phyloP scores from a whole-genome alignment of 192 early-diverging fungal species.

The Backusella tarrabulga region DNA sequence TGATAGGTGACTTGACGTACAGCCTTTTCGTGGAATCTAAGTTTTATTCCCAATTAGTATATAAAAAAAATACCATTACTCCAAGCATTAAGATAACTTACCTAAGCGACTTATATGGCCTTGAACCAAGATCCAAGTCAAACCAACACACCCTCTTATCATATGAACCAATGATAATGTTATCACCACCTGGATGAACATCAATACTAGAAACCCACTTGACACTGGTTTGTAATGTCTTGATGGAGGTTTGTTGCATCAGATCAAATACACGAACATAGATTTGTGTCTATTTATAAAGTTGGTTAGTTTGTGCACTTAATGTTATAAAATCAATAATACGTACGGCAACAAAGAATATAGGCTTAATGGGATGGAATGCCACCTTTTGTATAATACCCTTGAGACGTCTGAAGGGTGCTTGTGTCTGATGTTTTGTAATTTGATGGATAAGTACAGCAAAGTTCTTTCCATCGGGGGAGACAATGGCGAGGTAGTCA shows the following conservation, averaged over 20 bases:
- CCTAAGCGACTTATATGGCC: constrained; percentile 90
- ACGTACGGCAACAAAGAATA: constrained; percentile 86
- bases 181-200: constrained; percentile 93
- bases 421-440: constrained; percentile 83
- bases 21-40: constrained; percentile 81
- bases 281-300: constrained; percentile 78
- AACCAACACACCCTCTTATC: constrained; percentile 97
- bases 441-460: constrained; percentile 93
- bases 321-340: background rate
- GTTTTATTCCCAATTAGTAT: background rate
- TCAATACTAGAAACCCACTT: constrained; percentile 97
- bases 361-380: constrained; percentile 93
- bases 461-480: constrained; percentile 71
- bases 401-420: constrained; percentile 88
- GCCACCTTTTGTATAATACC: constrained; percentile 82
- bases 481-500: constrained; percentile 91
- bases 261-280: constrained; percentile 94
- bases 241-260: constrained; percentile 79
- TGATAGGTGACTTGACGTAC: constrained; percentile 89
- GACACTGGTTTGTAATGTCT: constrained; percentile 80
- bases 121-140: constrained; percentile 90
- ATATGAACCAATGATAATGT: constrained; percentile 93
- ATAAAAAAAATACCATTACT: background rate
- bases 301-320: background rate
- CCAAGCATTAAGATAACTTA: constrained; percentile 22